Evolutionary conservation across 2,329 filamentous ascomycete species (phyloP), one percentile per base, ranked within the genome.

Genomic region (Zymoseptoria passerinii): DNA sequence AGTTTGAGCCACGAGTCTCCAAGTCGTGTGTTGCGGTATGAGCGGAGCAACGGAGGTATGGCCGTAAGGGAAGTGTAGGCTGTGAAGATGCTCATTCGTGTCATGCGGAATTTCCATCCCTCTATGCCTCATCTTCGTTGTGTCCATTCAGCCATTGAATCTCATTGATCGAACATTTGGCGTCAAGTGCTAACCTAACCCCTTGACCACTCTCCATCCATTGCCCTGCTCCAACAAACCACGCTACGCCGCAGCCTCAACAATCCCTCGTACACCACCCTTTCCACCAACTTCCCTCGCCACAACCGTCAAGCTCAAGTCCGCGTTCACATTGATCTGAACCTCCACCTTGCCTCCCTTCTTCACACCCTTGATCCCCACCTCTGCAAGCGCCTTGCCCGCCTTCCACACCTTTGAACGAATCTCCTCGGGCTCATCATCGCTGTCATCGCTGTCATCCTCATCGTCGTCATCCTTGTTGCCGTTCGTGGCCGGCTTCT

Each of bases 391-490:
- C 28, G 86, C 80, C 63, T 81, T 84, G 67, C 89, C 89, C 52
- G 90, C 83, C 81, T 95, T 96, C 90, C 91, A 96, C 60, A 94
- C 80, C 81, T 94, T 91, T 77, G 95, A 89, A 64, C 92, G 83
- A 70, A 86, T 82, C 78, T 96, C 92, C 75, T 96, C 89, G 57
- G 88, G 88, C 67, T 95, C 90, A 40, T 96, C 90, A 50, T 89
- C 83, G 18, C 79, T 72, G 55, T 79, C 77, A 8, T 77, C 80
- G 3, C 82, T 80, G 28, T 83, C 80, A 51, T 78, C 82, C 55
- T 87, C 83, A 58, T 83, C 83, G 58, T 84, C 83, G 44, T 82
- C 80, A 18, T 63, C 61, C 56, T 77, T 81, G 52, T 81, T 79
- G 63, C 85, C 81, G 65, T 82, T 80, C 67, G 77, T 78, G 62